Evolutionary conservation across 2,329 filamentous ascomycete genomes (phyloP).

Genomic region (Tympanopsis confertula): DNA sequence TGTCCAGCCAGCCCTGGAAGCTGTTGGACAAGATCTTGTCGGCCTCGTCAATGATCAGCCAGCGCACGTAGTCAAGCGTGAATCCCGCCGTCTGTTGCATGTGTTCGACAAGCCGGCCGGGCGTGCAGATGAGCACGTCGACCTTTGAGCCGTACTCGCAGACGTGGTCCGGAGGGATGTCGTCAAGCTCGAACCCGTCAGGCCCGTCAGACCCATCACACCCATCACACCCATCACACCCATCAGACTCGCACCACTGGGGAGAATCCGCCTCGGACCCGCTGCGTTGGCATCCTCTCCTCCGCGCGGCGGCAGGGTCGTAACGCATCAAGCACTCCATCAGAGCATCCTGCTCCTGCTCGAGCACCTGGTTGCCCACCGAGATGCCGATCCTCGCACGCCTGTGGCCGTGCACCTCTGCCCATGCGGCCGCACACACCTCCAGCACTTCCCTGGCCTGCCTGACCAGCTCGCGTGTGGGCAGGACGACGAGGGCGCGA

Average conservation of each 20-base stretch:
- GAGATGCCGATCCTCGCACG: conserved; percentile 39
- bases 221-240: background rate
- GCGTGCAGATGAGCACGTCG: conserved; percentile 83
- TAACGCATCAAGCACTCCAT: conserved; percentile 44
- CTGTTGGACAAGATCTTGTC: conserved; percentile 84
- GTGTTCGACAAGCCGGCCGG: conserved; percentile 84
- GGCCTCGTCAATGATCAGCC: conserved; percentile 88
- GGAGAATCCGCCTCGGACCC: too few relatives aligned
- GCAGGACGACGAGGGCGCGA: conserved; percentile 73
- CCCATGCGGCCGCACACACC: conserved; percentile 53
- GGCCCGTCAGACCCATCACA: background rate
- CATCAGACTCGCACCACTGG: background rate
- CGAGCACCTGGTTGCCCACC: conserved; percentile 66
- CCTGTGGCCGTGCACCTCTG: conserved; percentile 42
- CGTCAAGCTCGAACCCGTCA: background rate
- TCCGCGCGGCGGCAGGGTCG: conserved; percentile 9
- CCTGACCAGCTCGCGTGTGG: conserved; percentile 78
- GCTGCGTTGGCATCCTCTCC: too few relatives aligned
- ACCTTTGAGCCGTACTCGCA: conserved; percentile 58
- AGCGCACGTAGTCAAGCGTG: conserved; percentile 64
- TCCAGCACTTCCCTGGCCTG: conserved; percentile 75
- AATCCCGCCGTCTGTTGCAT: conserved; percentile 76
- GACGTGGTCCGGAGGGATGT: conserved; percentile 41
- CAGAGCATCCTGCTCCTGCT: conserved; percentile 71
- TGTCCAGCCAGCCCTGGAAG: conserved; percentile 79